These are phyloP conservation scores for Crithidia thermophila DNA, from an alignment of 208 protist genomes.

Conservation along the genomic window DNA sequence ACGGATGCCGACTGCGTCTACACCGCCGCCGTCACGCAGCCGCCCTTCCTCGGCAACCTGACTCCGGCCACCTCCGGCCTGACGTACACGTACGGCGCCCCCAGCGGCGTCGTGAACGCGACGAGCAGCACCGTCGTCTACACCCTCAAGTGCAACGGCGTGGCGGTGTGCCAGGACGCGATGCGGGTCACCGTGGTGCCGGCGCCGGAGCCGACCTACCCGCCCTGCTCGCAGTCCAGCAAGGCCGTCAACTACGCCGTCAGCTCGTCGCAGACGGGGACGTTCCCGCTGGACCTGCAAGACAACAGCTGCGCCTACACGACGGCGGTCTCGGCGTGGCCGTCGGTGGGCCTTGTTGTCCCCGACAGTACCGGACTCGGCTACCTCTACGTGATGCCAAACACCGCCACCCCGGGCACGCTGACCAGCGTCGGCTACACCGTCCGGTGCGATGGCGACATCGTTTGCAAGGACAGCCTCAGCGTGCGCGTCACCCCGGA, in stretches of 20 bases:
- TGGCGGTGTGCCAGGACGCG: constrained; percentile 37
- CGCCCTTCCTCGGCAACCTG: constrained; percentile 6
- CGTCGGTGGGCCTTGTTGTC: constrained; percentile 17
- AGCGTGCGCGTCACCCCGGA: constrained; percentile 10
- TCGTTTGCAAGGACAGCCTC: constrained; percentile 39
- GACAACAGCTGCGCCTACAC: constrained; percentile 29
- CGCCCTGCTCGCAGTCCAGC: constrained; percentile 22
- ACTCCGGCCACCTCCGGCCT: constrained; percentile 6
- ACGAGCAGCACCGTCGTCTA: constrained; percentile 16
- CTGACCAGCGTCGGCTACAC: constrained; percentile 17
- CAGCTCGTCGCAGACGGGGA: constrained; percentile 19
- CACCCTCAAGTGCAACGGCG: constrained; percentile 30
- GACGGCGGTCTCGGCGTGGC: constrained; percentile 15
- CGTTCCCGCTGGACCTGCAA: constrained; percentile 31
- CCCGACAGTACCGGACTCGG: constrained; percentile 22
- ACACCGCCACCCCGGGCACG: constrained; percentile 11
- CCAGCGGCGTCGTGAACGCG: constrained; percentile 6
- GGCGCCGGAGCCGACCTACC: constrained; percentile 14
- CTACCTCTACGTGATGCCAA: constrained; percentile 31
- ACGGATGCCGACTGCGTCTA: constrained; percentile 22
- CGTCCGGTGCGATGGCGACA: constrained; percentile 23
- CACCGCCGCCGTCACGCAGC: constrained; percentile 13
- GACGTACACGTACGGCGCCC: constrained; percentile 18
- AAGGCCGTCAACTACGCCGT: constrained; percentile 23
- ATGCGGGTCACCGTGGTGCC: constrained; percentile 14